Percentiles rank a stretch among this genome's conserved stretches.
Conservation (phyloP, 768 basidiomycete genomes). For the Multifurca ochricompacta region DNA sequence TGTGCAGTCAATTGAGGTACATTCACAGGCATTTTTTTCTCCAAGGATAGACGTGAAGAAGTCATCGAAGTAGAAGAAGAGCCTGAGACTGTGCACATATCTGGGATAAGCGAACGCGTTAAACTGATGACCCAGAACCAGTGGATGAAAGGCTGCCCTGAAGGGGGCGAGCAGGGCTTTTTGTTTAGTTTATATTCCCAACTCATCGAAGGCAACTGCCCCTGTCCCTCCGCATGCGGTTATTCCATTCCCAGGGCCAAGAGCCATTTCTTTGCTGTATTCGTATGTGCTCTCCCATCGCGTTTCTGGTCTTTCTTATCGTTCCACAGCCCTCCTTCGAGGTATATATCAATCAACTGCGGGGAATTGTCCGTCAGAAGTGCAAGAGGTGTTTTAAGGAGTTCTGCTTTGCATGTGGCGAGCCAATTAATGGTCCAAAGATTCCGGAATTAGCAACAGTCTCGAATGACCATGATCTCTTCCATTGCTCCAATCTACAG, state of each 20-base stretch:
- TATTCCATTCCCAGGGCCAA: constrained; percentile 50
- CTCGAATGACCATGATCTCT: constrained; percentile 50
- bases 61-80: constrained; percentile 89
- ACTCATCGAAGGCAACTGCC: constrained; percentile 52
- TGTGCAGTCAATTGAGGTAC: constrained; percentile 7
- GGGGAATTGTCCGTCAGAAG: constrained; percentile 44
- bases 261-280: constrained; percentile 75
- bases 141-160: constrained; percentile 98
- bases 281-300: constrained; percentile 44
- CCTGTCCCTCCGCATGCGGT: constrained; percentile 74
- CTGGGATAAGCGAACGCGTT: constrained; percentile 38
- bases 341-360: constrained; percentile 59
- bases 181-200: constrained; percentile 79
- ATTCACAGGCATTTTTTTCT: constrained; percentile 78
- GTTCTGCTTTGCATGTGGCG: constrained; percentile 44
- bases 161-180: constrained; percentile 84
- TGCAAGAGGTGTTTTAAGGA: constrained; percentile 37
- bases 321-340: constrained; percentile 59
- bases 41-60: constrained; percentile 86
- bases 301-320: constrained; percentile 12
- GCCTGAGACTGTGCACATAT: constrained; percentile 42
- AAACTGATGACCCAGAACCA: constrained; percentile 80
- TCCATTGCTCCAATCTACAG: constrained; percentile 87
- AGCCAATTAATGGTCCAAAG: constrained; percentile 28
- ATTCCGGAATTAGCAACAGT: constrained; percentile 25